Base-by-base conservation (phyloP, 805 yeast species). In the Schwanniomyces pseudopolymorphus region DNA sequence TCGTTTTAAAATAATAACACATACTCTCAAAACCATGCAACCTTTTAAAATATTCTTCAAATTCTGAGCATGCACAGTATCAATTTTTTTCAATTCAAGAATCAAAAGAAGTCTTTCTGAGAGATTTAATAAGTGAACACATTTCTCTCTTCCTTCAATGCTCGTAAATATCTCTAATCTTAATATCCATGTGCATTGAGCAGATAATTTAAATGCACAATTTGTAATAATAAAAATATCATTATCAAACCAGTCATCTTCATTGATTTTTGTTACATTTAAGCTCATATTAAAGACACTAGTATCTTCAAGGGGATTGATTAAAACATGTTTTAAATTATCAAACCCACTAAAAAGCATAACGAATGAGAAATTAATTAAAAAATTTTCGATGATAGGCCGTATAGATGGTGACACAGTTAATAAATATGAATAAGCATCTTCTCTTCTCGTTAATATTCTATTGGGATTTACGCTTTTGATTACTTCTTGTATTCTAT, bases 321-420 rank as follows among this genome's bases (percentile, higher is more conserved):
- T 77, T 10, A 75, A 22, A 28, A 33, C 44, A 1, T 58, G 56
- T 14, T 47, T 41, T 39, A 58, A 43, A 11, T 66, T 63, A 3
- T 56, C 47, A n/a, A 53, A 56, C 2, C 65, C 56, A 16, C 77
- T 63, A 38, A 68, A 63, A 20, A 74, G 59, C 5, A 77, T 49
- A 4, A 67, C 59, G 9, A 69, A 61, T 9, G 74, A 61, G 47
- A 69, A 75, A 47, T 69, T 72, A n/a, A n/a, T n/a, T n/a, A n/a
- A n/a, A n/a, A n/a, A n/a, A n/a, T n/a, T n/a, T n/a, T n/a, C n/a
- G n/a, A n/a, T n/a, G n/a, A 19, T 13, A 13, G 17, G 24, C 25
- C 44, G 25, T 26, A 33, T 22, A 5, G 25, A 22, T 6, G 25
- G 25, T 22, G 25, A 22, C 8, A 22, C 8, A 22, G 25, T 22